These are phyloP conservation scores for Geoglossum cookeanum DNA, from an alignment of 2,329 filamentous ascomycete species.

Conservation along the genomic window DNA sequence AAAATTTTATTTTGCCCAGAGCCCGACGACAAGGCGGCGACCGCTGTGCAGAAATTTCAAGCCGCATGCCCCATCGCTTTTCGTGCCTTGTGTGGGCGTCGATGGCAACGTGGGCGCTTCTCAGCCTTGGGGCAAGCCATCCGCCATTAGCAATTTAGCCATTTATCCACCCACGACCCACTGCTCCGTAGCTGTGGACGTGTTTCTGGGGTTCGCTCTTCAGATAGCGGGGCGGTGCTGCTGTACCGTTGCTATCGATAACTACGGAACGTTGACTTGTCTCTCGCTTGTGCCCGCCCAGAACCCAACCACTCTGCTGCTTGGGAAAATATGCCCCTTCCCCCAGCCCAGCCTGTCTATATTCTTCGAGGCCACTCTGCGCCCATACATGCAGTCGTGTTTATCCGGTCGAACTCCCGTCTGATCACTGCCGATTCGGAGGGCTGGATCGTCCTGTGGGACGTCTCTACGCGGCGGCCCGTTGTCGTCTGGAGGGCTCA, in stretches of 20 bases:
- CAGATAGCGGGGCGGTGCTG: neutral
- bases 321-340: constrained; percentile 11
- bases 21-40: no score
- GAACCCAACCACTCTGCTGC: neutral
- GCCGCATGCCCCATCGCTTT: neutral
- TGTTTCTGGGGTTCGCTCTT: neutral
- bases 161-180: no score
- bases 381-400: constrained; percentile 58
- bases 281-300: neutral
- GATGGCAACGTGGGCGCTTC: neutral
- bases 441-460: constrained; percentile 77
- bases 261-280: neutral
- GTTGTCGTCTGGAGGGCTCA: constrained; percentile 78
- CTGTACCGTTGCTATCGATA: neutral
- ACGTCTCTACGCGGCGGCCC: constrained; percentile 60
- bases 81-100: neutral
- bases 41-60: neutral
- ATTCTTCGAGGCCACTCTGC: constrained; percentile 73
- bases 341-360: constrained; percentile 39
- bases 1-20: neutral
- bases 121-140: neutral
- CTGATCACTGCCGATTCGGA: constrained; percentile 78
- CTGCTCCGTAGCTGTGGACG: neutral
- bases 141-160: neutral
- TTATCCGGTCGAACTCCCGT: constrained; percentile 53